Evolutionary conservation across 192 early-diverging fungal species (phyloP).

Genomic region (Mortierella antarctica): DNA sequence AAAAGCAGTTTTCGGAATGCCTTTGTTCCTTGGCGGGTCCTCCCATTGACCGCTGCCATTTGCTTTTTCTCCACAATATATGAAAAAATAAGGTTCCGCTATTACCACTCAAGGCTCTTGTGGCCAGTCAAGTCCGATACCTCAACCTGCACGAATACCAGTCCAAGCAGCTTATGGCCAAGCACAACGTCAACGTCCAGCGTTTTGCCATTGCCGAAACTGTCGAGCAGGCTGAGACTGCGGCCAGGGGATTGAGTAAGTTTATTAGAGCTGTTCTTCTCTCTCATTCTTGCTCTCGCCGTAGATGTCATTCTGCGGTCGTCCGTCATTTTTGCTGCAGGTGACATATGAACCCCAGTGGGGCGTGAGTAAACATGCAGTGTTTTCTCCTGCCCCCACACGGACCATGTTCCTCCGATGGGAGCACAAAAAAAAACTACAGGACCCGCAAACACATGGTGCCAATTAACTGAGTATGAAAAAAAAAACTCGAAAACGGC

Average conservation of each 20-base stretch:
- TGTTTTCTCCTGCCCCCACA: neutral
- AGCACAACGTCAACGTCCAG: constrained; percentile 46
- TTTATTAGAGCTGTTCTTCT: neutral
- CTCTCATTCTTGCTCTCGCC: neutral
- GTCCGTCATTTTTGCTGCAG: neutral
- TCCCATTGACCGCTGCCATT: neutral
- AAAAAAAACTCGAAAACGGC: too few relatives aligned
- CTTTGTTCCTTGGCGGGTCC: neutral
- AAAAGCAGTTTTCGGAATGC: neutral
- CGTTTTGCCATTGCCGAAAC: constrained; percentile 43
- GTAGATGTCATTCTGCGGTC: neutral
- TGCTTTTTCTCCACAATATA: neutral
- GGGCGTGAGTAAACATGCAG: too few relatives aligned
- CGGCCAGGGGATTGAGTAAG: constrained; percentile 38
- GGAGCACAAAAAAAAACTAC: neutral
- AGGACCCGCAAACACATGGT: neutral
- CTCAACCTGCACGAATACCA: constrained; percentile 51
- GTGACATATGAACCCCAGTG: neutral
- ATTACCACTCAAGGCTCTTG: constrained; percentile 13
- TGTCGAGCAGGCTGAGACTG: constrained; percentile 39
- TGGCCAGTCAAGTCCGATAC: constrained; percentile 37
- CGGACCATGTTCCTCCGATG: neutral
- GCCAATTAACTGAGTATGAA: too few relatives aligned
- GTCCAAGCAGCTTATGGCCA: constrained; percentile 47
- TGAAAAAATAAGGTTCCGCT: constrained; percentile 10